phyloP scores from a whole-genome alignment of 352 stramenopile species.

The Stephanocyclus meneghinianus region DNA sequence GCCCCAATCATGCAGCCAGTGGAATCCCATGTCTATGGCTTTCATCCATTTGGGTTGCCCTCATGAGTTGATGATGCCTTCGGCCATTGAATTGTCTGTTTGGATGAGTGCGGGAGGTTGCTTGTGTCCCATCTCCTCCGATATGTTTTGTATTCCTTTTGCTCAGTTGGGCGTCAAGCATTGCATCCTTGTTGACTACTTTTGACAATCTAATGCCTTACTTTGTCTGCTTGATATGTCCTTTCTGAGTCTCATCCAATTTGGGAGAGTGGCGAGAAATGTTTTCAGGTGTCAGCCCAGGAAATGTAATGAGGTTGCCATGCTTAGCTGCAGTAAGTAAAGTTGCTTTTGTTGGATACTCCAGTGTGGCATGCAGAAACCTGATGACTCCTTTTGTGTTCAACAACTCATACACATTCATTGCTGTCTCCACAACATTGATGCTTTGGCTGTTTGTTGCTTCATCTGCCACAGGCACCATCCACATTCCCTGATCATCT shows the following conservation, averaged over 20 bases:
- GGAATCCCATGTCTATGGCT: too few species aligned
- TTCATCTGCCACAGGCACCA: neutral
- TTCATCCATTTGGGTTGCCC: too few species aligned
- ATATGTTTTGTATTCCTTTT: too few species aligned
- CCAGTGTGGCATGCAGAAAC: conserved; percentile 7
- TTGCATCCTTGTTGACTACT: neutral
- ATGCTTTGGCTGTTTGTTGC: neutral
- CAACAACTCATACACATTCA: conserved; percentile 7
- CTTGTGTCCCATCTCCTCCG: too few species aligned
- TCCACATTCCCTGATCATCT: neutral
- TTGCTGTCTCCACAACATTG: neutral
- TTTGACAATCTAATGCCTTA: conserved; percentile 16
- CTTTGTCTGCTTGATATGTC: conserved; percentile 9
- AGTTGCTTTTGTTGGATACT: conserved; percentile 11
- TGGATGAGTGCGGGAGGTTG: too few species aligned
- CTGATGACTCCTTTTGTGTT: neutral
- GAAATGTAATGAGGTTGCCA: conserved; percentile 1
- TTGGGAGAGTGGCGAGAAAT: conserved; percentile 1
- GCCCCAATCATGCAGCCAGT: too few species aligned
- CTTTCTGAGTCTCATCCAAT: conserved; percentile 9
- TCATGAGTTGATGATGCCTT: too few species aligned
- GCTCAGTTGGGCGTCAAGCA: neutral
- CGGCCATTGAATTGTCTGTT: too few species aligned
- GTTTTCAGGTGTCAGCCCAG: neutral
- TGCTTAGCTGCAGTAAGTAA: neutral